Evolutionary conservation across 1,139 yeast genomes (phyloP).

Genomic region (Diutina scorzettiae): DNA sequence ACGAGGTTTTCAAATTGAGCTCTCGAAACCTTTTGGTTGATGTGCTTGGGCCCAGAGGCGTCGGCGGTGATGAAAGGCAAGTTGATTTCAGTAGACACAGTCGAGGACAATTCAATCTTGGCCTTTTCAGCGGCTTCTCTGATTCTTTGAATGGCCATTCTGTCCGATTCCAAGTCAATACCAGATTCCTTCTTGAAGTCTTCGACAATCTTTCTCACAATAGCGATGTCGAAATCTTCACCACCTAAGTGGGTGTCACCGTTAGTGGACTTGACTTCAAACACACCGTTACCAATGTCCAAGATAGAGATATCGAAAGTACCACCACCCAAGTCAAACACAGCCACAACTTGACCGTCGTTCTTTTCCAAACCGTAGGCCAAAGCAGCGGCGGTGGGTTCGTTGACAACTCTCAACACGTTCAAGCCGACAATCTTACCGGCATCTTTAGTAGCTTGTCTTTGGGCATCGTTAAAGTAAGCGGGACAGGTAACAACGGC

Average conservation of each 20-base stretch:
- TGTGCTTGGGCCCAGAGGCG: slow-evolving; percentile 97
- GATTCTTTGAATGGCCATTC: slow-evolving; percentile 99
- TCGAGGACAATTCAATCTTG: slow-evolving; percentile 93
- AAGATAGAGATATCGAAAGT: slow-evolving; percentile 78
- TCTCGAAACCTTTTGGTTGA: slow-evolving; percentile 86
- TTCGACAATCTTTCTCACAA: slow-evolving; percentile 82
- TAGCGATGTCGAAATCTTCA: slow-evolving; percentile 78
- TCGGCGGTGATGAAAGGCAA: slow-evolving; percentile 94
- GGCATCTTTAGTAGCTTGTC: slow-evolving; percentile 98
- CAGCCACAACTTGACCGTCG: slow-evolving; percentile 68
- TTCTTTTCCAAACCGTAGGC: slow-evolving; percentile 91
- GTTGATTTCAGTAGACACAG: slow-evolving; percentile 88
- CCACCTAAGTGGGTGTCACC: slow-evolving; percentile 91
- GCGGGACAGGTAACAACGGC: slow-evolving; percentile 99
- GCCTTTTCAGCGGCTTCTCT: slow-evolving; percentile 99
- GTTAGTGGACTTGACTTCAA: slow-evolving; percentile 79
- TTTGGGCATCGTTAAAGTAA: slow-evolving; percentile 94
- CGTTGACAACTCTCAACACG: slow-evolving; percentile 95
- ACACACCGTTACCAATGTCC: slow-evolving; percentile 80
- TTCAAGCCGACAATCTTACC: slow-evolving; percentile 96
- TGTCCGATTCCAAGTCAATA: slow-evolving; percentile 77
- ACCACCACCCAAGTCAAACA: slow-evolving; percentile 85
- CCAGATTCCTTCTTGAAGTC: slow-evolving; percentile 90
- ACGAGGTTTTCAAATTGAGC: slow-evolving; percentile 88
- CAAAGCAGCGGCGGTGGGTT: slow-evolving; percentile 97